Evolutionary conservation across 306 rosid species (phyloP), one percentile per base, ranked within the genome.

Genomic region (Potentilla sterilis): DNA sequence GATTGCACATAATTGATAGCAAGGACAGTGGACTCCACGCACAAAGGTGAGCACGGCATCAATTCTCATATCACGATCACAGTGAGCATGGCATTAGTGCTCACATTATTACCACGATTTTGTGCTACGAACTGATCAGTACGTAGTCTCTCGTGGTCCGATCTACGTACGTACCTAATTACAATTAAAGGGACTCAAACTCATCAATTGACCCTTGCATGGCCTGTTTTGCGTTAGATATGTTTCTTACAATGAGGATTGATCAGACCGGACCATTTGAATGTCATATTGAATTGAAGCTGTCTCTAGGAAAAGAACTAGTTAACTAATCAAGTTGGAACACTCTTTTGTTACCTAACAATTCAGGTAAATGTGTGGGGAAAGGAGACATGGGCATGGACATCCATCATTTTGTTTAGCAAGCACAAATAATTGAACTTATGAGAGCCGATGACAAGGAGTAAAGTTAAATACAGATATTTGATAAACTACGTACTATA

Each of bases 401-500:
- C 75, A 79, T 55, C 77, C 86, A 91, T 87, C 87, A 84, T 88
- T 84, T 78, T 68, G 78, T 73, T 83, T 49, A 71, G 34, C 18
- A 68, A 44, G 68, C 82, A 38, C 89, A 85, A 83, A 91, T 87
- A 85, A 91, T 87, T 88, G 93, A 86, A 79, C 76, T 69, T 49
- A n/a, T 80, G 46, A 52, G 40, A 74, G 62, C 80, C 83, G 85
- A 85, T 83, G 67, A 75, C 80, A 43, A 63, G 59, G 75, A 9
- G 49, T 62, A 41, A 76, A 70, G 71, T 54, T 70, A 34, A 49
- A 66, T 5, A 28, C 11, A 19, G 24, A 70, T 78, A 22, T 16
- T 22, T 21, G 4, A 11, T 62, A 4, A 59, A 57, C 32, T 72
- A 14, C n/a, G n/a, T n/a, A n/a, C 19, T 28, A 28, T 28, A 28